Evolutionary conservation across 345 rosid species (phyloP).

Genomic region (Raphanus sativus): DNA sequence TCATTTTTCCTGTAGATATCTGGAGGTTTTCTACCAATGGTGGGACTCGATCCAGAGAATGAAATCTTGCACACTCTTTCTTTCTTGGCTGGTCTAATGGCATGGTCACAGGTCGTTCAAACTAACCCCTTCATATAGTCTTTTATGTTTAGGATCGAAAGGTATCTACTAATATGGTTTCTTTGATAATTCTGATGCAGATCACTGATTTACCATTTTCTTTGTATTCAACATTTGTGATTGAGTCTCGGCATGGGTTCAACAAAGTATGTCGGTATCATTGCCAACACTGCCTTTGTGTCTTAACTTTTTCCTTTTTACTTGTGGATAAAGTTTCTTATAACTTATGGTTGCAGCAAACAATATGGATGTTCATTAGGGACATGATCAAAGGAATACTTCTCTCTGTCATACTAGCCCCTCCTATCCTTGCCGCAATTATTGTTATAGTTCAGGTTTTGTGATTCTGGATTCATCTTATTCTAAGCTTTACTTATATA

Average conservation of each 20-base stretch:
- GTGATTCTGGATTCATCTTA: not conserved
- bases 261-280: slow-evolving; percentile 74
- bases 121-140: slow-evolving; percentile 1
- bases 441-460: slow-evolving; percentile 83
- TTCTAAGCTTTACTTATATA: not conserved
- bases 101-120: slow-evolving; percentile 85
- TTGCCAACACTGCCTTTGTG: slow-evolving; percentile 21
- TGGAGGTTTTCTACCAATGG: slow-evolving; percentile 58
- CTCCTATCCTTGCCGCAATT: slow-evolving; percentile 86
- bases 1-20: slow-evolving; percentile 53
- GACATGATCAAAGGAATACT: slow-evolving; percentile 79
- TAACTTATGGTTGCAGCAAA: slow-evolving; percentile 69
- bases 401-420: slow-evolving; percentile 76
- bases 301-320: not conserved
- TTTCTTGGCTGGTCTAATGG: slow-evolving; percentile 87
- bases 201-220: slow-evolving; percentile 96
- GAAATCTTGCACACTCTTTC: slow-evolving; percentile 89
- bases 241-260: slow-evolving; percentile 96
- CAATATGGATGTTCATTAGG: slow-evolving; percentile 87
- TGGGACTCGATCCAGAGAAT: slow-evolving; percentile 76
- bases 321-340: not conserved
- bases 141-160: not conserved
- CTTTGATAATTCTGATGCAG: slow-evolving; percentile 53
- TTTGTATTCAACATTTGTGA: slow-evolving; percentile 91
- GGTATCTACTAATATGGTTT: slow-evolving; percentile 2